These are phyloP conservation scores for Sugiyamaella neomexicana DNA, from an alignment of 1,139 yeast species.

Conservation along the genomic window DNA sequence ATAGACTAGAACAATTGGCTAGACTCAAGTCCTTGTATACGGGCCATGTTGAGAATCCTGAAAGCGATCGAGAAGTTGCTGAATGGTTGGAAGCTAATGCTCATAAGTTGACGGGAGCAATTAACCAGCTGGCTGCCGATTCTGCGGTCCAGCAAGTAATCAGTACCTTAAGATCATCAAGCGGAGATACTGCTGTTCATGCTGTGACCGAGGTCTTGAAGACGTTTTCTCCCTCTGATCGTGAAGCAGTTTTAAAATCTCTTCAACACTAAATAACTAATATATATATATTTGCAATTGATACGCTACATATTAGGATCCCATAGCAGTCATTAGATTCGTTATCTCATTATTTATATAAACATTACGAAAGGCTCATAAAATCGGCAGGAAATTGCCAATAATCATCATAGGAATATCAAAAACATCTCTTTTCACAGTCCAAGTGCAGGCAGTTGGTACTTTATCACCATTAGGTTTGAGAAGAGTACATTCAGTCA, in stretches of 20 bases:
- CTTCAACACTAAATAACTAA: slow-evolving; percentile 12
- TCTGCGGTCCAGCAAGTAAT: slow-evolving; percentile 29
- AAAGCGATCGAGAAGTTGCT: slow-evolving; percentile 77
- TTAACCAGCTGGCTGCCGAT: slow-evolving; percentile 53
- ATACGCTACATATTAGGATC: too few species aligned
- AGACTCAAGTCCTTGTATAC: slow-evolving; percentile 81
- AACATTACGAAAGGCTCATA: slow-evolving; percentile 14
- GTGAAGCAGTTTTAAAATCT: slow-evolving; percentile 49
- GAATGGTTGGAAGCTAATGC: slow-evolving; percentile 84
- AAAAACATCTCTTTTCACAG: slow-evolving; percentile 81
- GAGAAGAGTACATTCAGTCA: slow-evolving; percentile 78
- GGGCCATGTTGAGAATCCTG: slow-evolving; percentile 69
- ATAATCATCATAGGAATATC: slow-evolving; percentile 97
- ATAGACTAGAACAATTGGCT: slow-evolving; percentile 78
- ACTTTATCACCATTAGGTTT: slow-evolving; percentile 53
- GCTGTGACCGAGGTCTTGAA: slow-evolving; percentile 64
- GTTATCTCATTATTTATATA: slow-evolving; percentile 6
- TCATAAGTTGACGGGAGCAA: slow-evolving; percentile 56
- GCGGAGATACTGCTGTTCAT: slow-evolving; percentile 54
- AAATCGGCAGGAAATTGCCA: slow-evolving; percentile 53
- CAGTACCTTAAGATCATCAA: slow-evolving; percentile 33
- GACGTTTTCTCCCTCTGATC: slow-evolving; percentile 60
- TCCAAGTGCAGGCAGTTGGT: slow-evolving; percentile 85
- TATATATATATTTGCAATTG: slow-evolving; percentile 9
- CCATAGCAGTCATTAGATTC: slow-evolving; percentile 2